A percentile compares a stretch with the other conserved stretches of the same genome.
These are phyloP conservation scores for Trichosanthes cucumerina DNA, from an alignment of 306 rosid genomes.

Conservation along the genomic window DNA sequence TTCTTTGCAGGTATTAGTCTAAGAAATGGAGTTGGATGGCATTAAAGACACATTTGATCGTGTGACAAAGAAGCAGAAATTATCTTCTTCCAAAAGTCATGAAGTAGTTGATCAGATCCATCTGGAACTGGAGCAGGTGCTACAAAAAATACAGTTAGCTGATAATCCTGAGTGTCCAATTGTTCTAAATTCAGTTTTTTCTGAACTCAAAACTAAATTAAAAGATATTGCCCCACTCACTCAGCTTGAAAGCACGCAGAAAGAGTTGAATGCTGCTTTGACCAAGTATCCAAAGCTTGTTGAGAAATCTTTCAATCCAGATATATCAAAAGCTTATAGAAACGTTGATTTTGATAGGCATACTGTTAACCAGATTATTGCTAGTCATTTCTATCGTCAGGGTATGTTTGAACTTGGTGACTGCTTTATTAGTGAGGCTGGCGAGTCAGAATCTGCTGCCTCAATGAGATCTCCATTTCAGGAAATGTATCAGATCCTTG, in stretches of 20 bases:
- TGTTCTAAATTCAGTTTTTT: conserved; percentile 32
- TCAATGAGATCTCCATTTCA: conserved; percentile 52
- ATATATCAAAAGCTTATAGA: conserved; percentile 85
- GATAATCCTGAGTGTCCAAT: conserved; percentile 21
- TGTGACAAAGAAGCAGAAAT: conserved; percentile 63
- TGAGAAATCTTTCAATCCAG: conserved; percentile 71
- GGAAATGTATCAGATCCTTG: conserved; percentile 71
- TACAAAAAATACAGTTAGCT: conserved; percentile 46
- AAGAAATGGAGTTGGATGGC: conserved; percentile 58
- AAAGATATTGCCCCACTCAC: conserved; percentile 43
- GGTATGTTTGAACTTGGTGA: conserved; percentile 82
- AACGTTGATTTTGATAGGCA: conserved; percentile 48
- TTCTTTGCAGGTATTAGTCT: conserved; percentile 1
- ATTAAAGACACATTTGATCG: conserved; percentile 57
- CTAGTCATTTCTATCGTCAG: conserved; percentile 68
- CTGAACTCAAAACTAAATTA: conserved; percentile 49
- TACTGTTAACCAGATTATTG: conserved; percentile 59
- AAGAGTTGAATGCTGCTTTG: conserved; percentile 67
- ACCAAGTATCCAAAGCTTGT: conserved; percentile 73
- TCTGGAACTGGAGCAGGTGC: conserved; percentile 46
- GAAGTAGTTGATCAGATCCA: conserved; percentile 36
- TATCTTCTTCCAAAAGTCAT: conserved; percentile 60
- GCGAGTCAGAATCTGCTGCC: conserved; percentile 50
- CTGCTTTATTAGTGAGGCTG: conserved; percentile 45
- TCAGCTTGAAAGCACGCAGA: conserved; percentile 63